phyloP scores from a whole-genome alignment of 2,329 filamentous ascomycete genomes.

The Trichoderma citrinoviride region DNA sequence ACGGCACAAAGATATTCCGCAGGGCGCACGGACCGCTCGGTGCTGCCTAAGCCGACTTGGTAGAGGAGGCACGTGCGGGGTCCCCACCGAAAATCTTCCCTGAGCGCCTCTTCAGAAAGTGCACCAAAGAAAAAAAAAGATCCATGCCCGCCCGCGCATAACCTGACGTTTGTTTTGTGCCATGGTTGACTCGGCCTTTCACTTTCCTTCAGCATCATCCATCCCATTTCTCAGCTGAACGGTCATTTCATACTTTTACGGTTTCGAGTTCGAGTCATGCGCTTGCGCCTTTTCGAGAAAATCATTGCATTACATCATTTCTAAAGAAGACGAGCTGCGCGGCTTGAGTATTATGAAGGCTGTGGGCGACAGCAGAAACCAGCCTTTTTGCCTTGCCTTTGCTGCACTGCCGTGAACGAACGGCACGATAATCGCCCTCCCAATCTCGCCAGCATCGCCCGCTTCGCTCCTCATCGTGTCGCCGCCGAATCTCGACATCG shows the following conservation, averaged over 20 bases:
- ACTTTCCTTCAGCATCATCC: background rate
- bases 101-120: background rate
- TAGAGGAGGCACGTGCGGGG: constrained; percentile 20
- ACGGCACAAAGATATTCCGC: background rate
- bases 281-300: background rate
- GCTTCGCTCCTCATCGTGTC: background rate
- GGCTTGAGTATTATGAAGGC: constrained; percentile 4
- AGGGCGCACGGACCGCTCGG: constrained; percentile 5
- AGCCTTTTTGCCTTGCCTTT: background rate
- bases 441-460: background rate
- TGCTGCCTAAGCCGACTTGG: constrained; percentile 13
- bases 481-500: background rate
- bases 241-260: constrained; percentile 1
- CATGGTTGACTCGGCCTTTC: background rate
- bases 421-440: background rate
- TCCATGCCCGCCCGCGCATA: background rate
- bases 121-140: constrained; percentile 15
- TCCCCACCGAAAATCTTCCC: constrained; percentile 23
- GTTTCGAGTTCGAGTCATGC: background rate
- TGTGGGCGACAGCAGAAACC: background rate
- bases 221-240: background rate
- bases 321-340: background rate
- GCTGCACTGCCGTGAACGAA: constrained; percentile 10
- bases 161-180: background rate
- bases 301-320: background rate